Evolutionary conservation across 2,329 filamentous ascomycete genomes (phyloP).

Genomic region (Penicillium italicum): DNA sequence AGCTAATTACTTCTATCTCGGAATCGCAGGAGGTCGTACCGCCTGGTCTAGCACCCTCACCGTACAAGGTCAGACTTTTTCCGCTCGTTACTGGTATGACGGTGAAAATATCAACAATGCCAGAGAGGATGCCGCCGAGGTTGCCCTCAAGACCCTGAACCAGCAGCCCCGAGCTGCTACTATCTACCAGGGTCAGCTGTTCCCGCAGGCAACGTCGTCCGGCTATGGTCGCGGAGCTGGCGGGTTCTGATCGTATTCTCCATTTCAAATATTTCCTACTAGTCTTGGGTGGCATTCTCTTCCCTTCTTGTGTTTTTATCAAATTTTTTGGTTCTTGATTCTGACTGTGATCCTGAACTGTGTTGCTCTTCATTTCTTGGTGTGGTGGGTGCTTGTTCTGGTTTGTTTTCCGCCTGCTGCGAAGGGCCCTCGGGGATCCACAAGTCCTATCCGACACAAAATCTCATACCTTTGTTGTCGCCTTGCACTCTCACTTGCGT

Average conservation of each 20-base stretch:
- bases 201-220: constrained; percentile 12
- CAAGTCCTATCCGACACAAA: constrained; percentile 1
- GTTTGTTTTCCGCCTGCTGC: constrained; percentile 7
- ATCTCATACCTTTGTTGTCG: constrained; percentile 1
- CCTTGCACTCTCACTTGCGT: constrained; percentile 5
- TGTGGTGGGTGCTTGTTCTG: constrained; percentile 4
- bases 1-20: constrained; percentile 25
- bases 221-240: constrained; percentile 18
- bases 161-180: constrained; percentile 25
- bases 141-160: constrained; percentile 51
- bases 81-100: constrained; percentile 89
- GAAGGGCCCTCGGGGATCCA: constrained; percentile 2
- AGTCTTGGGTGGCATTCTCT: constrained; percentile 25
- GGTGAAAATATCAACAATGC: constrained; percentile 83
- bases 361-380: constrained; percentile 5
- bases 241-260: constrained; percentile 31
- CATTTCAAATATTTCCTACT: constrained; percentile 21
- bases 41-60: constrained; percentile 82
- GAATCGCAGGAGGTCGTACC: constrained; percentile 70
- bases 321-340: constrained; percentile 3
- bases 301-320: constrained; percentile 17
- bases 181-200: constrained; percentile 26
- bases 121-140: constrained; percentile 85
- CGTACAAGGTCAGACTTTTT: constrained; percentile 61
- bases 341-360: not conserved